Evolutionary conservation across 2,329 filamentous ascomycete species (phyloP), one percentile per base, ranked within the genome.

Genomic region (Pyrenochaeta sp.): DNA sequence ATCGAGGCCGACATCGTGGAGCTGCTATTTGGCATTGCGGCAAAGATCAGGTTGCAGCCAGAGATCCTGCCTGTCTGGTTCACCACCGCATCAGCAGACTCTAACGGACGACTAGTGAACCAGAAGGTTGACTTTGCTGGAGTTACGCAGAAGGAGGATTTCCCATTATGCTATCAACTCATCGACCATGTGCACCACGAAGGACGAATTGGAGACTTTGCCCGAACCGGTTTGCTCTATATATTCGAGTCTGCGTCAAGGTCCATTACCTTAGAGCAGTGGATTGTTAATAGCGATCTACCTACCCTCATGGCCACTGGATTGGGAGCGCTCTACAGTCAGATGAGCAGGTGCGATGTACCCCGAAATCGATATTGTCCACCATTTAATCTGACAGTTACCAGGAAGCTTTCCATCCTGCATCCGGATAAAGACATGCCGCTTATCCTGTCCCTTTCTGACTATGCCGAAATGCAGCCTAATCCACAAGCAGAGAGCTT

Each of bases 141-240:
- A 2, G 87, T 90, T 49, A 95, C 91, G 5, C 91, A 96, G 72
- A 84, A 93, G 75, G 91, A 93, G 65, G 94, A 98, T 72, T 99
- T 99, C 66, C 95, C 95, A 0, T 80, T 99, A 1, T 98, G 97
- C 79, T 98, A 98, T 75, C 86, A 98, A 40, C 83, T 99, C 65
- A 91, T 99, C 74, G 93, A 99, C 75, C 96, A 97, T 74, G 96
- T 99, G 52, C 94, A 99, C 72, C 91, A 96, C 66, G 94, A 97
- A 74, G 95, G 95, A 42, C 90, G 94, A 54, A 91, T 96, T 19
- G 95, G 95, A 12, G 95, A 99, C 77, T 99, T 99, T 82, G 94
- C 95, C 2, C 85, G 95, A 56, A 99, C 95, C 0, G 95, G 95
- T 0, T 78, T 99, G 61, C 84, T 99, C 7, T 99, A 99, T 78